Percentiles rank a stretch among this genome's conserved stretches.
Conservation (phyloP, 768 basidiomycete species). For the Tricholomella constricta region DNA sequence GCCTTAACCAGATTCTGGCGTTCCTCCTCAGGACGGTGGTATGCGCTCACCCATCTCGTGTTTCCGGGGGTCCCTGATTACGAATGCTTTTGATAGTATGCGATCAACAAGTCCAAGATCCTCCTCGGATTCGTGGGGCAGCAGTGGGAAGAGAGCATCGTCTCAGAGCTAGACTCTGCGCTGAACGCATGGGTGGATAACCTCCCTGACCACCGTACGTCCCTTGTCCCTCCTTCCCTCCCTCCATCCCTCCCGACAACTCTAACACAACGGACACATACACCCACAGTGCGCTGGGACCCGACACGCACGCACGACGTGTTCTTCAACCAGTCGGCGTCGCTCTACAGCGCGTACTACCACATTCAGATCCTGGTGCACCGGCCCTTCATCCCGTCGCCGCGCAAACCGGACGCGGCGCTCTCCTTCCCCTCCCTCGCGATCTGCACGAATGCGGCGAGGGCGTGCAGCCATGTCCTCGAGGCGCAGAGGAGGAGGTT, state of each 20-base stretch:
- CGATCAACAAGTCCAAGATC: slow-evolving; percentile 75
- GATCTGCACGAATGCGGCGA: slow-evolving; percentile 78
- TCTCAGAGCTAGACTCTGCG: slow-evolving; percentile 70
- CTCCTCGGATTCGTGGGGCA: slow-evolving; percentile 60
- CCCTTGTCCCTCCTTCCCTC: background rate
- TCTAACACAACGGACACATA: background rate
- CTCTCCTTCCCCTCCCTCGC: slow-evolving; percentile 67
- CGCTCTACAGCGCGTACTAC: slow-evolving; percentile 51
- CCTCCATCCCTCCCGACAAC: background rate
- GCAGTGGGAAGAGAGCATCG: slow-evolving; percentile 67
- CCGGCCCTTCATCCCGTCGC: slow-evolving; percentile 73
- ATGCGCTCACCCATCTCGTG: slow-evolving; percentile 17
- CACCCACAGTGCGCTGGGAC: slow-evolving; percentile 49
- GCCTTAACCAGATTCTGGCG: slow-evolving; percentile 65
- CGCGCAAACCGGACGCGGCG: slow-evolving; percentile 40
- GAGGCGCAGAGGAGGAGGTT: slow-evolving; percentile 51
- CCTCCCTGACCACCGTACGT: slow-evolving; percentile 61
- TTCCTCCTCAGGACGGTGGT: slow-evolving; percentile 68
- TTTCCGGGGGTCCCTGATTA: background rate
- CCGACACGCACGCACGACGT: slow-evolving; percentile 41
- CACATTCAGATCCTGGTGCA: slow-evolving; percentile 73
- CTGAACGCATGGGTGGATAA: slow-evolving; percentile 70
- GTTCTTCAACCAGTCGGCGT: slow-evolving; percentile 65
- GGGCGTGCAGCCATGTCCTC: slow-evolving; percentile 77
- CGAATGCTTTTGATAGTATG: slow-evolving; percentile 52